A percentile compares a stretch with the other conserved stretches of the same genome.
phyloP scores from a whole-genome alignment of 192 early-diverging fungal genomes.

The Linnemannia schmuckeri region DNA sequence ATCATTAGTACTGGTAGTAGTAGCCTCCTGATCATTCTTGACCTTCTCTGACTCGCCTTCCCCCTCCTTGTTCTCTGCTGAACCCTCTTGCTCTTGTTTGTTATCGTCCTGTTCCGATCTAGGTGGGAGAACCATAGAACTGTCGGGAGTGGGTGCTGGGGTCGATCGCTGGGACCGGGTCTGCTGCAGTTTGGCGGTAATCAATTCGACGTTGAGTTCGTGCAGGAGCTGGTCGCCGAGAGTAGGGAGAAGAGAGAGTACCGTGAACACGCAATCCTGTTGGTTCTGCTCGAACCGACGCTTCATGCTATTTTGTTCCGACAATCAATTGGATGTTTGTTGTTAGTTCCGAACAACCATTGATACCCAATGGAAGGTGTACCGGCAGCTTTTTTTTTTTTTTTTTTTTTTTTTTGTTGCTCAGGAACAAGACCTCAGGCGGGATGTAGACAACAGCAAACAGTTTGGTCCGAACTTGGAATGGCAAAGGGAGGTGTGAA shows the following conservation, averaged over 20 bases:
- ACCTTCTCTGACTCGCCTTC: slow-evolving; percentile 17
- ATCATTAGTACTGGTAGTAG: neutral
- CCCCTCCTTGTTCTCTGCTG: neutral
- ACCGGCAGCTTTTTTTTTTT: too few relatives aligned
- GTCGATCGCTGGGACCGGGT: slow-evolving; percentile 51
- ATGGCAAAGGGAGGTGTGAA: neutral
- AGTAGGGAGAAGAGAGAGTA: slow-evolving; percentile 86
- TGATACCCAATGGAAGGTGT: too few relatives aligned
- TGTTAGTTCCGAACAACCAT: too few relatives aligned
- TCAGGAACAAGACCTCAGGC: neutral
- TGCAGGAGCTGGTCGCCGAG: slow-evolving; percentile 83
- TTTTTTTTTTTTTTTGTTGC: too few relatives aligned
- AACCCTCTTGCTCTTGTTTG: slow-evolving; percentile 7
- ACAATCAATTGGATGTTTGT: too few relatives aligned
- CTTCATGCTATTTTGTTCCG: slow-evolving; percentile 75
- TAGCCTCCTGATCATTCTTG: slow-evolving; percentile 9
- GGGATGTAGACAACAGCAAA: neutral
- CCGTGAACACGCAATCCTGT: slow-evolving; percentile 89
- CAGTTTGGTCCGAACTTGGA: too few relatives aligned
- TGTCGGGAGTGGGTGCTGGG: slow-evolving; percentile 43
- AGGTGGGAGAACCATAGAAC: slow-evolving; percentile 46
- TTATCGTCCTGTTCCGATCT: slow-evolving; percentile 18
- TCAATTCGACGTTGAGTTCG: slow-evolving; percentile 83
- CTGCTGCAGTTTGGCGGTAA: slow-evolving; percentile 76
- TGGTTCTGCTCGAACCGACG: slow-evolving; percentile 96